Conservation (phyloP, 441 rosid species). For the Melastoma candidum region DNA sequence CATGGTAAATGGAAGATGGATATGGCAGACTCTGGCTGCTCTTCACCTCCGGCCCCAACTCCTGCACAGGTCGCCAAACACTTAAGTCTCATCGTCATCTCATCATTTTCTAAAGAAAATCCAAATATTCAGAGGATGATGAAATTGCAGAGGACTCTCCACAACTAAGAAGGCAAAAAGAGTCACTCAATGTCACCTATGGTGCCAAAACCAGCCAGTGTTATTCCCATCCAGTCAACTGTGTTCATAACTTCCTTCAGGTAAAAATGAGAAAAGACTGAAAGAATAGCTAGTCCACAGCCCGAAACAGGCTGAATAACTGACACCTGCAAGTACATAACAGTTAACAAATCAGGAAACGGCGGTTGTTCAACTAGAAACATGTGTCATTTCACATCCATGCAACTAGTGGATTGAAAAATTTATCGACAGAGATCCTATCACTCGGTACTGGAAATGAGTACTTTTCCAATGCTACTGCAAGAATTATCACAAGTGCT, state of each 20-base stretch:
- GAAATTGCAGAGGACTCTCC: neutral
- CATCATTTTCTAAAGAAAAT: neutral
- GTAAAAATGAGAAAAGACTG: slow-evolving; percentile 88
- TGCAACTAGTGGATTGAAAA: too few species aligned
- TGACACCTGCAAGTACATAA: slow-evolving; percentile 48
- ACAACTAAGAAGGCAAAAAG: neutral
- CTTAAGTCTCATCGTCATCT: neutral
- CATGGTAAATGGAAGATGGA: slow-evolving; percentile 82
- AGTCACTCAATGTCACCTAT: slow-evolving; percentile 52
- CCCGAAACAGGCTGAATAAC: slow-evolving; percentile 98
- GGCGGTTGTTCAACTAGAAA: too few species aligned
- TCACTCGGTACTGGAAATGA: too few species aligned
- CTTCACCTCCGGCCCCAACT: slow-evolving; percentile 98
- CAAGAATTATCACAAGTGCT: too few species aligned
- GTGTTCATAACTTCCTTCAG: slow-evolving; percentile 87
- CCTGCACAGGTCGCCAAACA: slow-evolving; percentile 34
- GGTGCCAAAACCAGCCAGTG: slow-evolving; percentile 90
- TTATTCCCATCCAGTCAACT: slow-evolving; percentile 93
- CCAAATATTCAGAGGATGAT: neutral
- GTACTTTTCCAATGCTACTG: too few species aligned
- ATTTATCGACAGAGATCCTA: too few species aligned
- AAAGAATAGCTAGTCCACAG: slow-evolving; percentile 92
- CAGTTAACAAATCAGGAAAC: neutral
- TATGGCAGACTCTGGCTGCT: slow-evolving; percentile 63
- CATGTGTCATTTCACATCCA: too few species aligned